A percentile compares a stretch with the other conserved stretches of the same genome.
Conservation (phyloP, 495 filamentous ascomycete genomes). For the Penicillium daleae region DNA sequence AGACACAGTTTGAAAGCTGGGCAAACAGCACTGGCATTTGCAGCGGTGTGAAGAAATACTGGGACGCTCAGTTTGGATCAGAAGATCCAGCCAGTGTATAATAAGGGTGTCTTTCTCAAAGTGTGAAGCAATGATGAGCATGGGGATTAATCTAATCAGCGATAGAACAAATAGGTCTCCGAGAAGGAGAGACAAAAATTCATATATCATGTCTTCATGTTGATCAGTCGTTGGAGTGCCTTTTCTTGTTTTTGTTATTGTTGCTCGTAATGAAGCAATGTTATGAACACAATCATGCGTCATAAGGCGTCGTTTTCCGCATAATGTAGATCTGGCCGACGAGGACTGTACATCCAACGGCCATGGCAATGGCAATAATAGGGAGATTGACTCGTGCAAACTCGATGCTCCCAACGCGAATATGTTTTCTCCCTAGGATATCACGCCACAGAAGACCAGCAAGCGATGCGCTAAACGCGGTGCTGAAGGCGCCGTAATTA, state of each 20-base stretch:
- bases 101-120: background rate
- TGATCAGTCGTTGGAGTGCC: background rate
- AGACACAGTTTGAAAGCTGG: constrained; percentile 40
- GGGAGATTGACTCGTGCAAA: constrained; percentile 67
- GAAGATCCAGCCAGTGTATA: constrained; percentile 8
- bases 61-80: constrained; percentile 13
- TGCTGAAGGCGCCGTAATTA: constrained; percentile 71
- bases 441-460: constrained; percentile 69
- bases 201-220: constrained; percentile 8
- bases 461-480: constrained; percentile 66
- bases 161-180: background rate
- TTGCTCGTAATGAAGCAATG: background rate
- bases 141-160: background rate
- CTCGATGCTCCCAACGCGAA: constrained; percentile 57
- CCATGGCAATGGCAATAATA: constrained; percentile 69
- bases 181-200: background rate
- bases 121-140: background rate
- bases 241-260: background rate
- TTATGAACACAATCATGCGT: constrained; percentile 6
- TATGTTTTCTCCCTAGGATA: constrained; percentile 65
- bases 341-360: constrained; percentile 60
- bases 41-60: constrained; percentile 13
- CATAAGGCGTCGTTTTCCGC: constrained; percentile 32
- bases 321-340: constrained; percentile 63
- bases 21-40: constrained; percentile 36